Evolutionary conservation across 345 rosid species (phyloP).

Genomic region (Moricandia moricandioides): DNA sequence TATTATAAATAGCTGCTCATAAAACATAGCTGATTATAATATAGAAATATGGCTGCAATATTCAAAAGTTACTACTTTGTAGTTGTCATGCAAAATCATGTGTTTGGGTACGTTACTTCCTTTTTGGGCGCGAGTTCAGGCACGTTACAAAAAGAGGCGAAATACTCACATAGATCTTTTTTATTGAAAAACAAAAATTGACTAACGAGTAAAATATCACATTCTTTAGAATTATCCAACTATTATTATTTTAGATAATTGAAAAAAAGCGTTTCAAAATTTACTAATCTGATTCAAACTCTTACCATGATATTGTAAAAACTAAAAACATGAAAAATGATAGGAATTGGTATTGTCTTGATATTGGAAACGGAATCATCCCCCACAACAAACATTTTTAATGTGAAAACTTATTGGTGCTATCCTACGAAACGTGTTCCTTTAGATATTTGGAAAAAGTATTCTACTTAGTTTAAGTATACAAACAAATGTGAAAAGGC

Average conservation of each 20-base stretch:
- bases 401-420: conserved; percentile 21
- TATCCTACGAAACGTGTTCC: conserved; percentile 28
- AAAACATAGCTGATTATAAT: too few relatives aligned
- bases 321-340: not conserved
- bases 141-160: not conserved
- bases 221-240: not conserved
- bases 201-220: not conserved
- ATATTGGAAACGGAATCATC: conserved; percentile 27
- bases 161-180: not conserved
- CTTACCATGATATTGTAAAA: not conserved
- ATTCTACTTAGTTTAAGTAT: conserved; percentile 15
- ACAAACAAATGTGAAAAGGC: conserved; percentile 22
- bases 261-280: not conserved
- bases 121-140: not conserved
- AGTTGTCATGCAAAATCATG: conserved; percentile 10
- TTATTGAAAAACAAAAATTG: not conserved
- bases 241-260: not conserved
- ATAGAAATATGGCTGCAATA: not conserved
- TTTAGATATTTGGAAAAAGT: conserved; percentile 32
- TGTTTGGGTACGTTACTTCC: conserved; percentile 15
- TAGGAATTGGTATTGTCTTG: not conserved
- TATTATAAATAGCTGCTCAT: not conserved
- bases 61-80: not conserved
- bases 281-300: not conserved
- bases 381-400: conserved; percentile 29